Evolutionary conservation across 331 rosid species (phyloP).

Genomic region (Phaseolus coccineus): DNA sequence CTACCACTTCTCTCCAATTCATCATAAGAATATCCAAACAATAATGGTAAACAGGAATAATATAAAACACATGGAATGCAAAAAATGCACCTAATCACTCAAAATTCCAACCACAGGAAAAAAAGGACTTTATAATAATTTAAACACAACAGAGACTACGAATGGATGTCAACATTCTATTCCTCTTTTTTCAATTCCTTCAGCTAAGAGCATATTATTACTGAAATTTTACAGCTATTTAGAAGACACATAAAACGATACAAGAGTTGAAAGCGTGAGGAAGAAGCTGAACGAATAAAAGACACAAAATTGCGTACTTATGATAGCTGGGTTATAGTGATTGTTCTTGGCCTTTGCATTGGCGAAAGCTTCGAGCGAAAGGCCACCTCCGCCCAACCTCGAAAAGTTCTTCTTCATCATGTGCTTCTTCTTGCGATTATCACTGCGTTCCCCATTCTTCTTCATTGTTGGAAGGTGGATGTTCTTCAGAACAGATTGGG

Average conservation of each 20-base stretch:
- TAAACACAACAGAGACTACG: background rate
- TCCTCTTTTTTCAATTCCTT: background rate
- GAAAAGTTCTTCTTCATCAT: conserved; percentile 49
- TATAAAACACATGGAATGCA: too few species aligned
- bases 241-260: background rate
- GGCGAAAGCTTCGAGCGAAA: conserved; percentile 68
- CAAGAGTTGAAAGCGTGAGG: background rate
- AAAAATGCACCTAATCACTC: background rate
- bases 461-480: conserved; percentile 51
- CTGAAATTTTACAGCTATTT: background rate
- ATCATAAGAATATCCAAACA: conserved; percentile 11
- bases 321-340: conserved; percentile 75
- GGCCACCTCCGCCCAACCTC: conserved; percentile 72
- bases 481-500: conserved; percentile 26
- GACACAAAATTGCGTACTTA: conserved; percentile 57
- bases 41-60: background rate
- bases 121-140: background rate
- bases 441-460: conserved; percentile 47
- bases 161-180: background rate
- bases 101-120: background rate
- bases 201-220: background rate
- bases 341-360: conserved; percentile 63
- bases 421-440: conserved; percentile 37
- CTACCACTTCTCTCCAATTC: background rate
- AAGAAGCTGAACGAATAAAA: background rate